Evolutionary conservation across 2,329 filamentous ascomycete species (phyloP), one percentile per base, ranked within the genome.

Genomic region (Cladobotryum protrusum): DNA sequence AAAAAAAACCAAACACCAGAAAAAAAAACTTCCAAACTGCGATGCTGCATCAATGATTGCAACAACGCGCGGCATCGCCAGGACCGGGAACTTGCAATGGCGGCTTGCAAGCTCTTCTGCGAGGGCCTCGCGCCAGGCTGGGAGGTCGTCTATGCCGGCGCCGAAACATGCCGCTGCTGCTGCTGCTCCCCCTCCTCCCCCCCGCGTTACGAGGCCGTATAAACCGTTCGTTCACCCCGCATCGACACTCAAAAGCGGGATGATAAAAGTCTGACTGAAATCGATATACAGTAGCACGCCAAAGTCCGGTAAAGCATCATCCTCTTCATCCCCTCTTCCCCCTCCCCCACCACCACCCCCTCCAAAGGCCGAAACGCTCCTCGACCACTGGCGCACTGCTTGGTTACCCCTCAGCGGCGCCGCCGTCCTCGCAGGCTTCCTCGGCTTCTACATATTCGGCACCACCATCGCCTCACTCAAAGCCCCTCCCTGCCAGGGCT

Each of bases 391-490:
- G 65, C 66, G 57, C 63, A 66, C 56, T 62, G 68, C 67, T 55
- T 74, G 63, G 67, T 58, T 70, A 17, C 70, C 71, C 9, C 68
- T 79, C 24, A 68, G 74, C 50, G 74, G 74, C 44, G 69, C 71
- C 50, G 72, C 73, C 50, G 61, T 74, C 54, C 60, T 68, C n/a
- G 70, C 73, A 11, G 65, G 71, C 14, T 67, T 69, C 41, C 61
- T 78, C n/a, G 72, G 74, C 53, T 69, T 71, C 60, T 78, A 77
- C 65, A 64, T 75, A 32, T 62, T 72, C 52, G 62, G 68, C 48
- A 65, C 73, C 29, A 50, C 66, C 45, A 58, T 64, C 49, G 69
- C 70, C 13, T 63, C 67, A 18, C 50, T 68, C 54, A 66, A 63
- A 34, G 44, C 57, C 3, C 54, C 59, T 1, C 54, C 60, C 20